Base-by-base conservation (phyloP, 345 rosid genomes). In the Bruguiera sexangula region DNA sequence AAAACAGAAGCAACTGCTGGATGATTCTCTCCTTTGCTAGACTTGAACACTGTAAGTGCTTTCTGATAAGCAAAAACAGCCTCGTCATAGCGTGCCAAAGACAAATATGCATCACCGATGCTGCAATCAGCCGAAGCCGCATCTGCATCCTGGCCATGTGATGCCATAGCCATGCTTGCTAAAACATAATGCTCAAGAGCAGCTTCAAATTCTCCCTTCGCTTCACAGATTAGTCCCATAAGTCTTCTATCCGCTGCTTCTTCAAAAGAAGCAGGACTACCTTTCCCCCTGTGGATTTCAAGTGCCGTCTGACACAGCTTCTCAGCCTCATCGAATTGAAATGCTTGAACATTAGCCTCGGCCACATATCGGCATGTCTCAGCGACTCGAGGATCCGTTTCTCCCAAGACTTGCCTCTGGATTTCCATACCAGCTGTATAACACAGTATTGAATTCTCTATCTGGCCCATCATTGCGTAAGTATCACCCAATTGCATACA, bases 401-500 rank as follows among this genome's bases (percentile, higher is more conserved):
- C 96, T 34, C 99, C 97, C 75, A 94, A 77, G 52, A 81, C 89
- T 80, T 92, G 99, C 78, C 79, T 88, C 73, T 94, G 97, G 0
- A 94, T 89, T 88, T 94, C 97, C 76, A 94, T 71, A 61, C 99
- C 97, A 5, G 97, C 93, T 0, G 93, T 84, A 62, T 94, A 94
- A 37, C 84, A 85, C 66, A 91, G 74, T 20, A 89, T 80, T 6
- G 99, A 87, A 69, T 89, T 92, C 76, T 94, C 99, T 31, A 82
- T 76, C 73, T 94, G 97, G 55, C 97, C 97, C 76, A 94, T 74
- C 80, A 86, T 76, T 53, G 87, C 89, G 46, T 94, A 90, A 39
- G 93, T 80, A 70, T 94, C 99, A 58, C 99, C 99, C 31, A 94
- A 83, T 75, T 91, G 99, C 99, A 94, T 94, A 67, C 97, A 94